phyloP scores from a whole-genome alignment of 1,284 basidiomycete genomes.

The Cutaneotrichosporon sp. region DNA sequence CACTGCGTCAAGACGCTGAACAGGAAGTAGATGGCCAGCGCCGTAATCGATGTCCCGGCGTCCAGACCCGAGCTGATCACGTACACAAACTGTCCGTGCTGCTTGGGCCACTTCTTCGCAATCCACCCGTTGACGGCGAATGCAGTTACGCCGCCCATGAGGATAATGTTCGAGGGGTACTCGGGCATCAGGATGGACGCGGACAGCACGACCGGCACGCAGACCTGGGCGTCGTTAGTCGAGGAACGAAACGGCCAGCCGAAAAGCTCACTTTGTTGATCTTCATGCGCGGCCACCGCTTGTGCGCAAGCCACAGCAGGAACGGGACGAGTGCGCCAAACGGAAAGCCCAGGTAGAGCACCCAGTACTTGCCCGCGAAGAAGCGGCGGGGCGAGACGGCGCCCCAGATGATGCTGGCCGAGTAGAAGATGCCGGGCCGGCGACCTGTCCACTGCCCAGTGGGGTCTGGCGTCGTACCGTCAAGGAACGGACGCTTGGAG shows the following conservation, averaged over 20 bases:
- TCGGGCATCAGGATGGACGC: conserved; percentile 55
- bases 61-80: conserved; percentile 56
- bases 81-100: conserved; percentile 47
- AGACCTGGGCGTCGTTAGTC: conserved; percentile 41
- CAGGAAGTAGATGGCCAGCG: conserved; percentile 55
- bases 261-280: conserved; percentile 43
- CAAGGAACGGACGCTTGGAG: conserved; percentile 48
- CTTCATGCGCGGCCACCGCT: conserved; percentile 47
- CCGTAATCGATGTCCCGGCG: conserved; percentile 56
- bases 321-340: conserved; percentile 55
- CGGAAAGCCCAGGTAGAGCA: conserved; percentile 55
- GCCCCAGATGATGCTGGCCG: conserved; percentile 55
- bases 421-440: conserved; percentile 51
- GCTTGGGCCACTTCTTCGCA: conserved; percentile 42
- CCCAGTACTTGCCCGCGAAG: conserved; percentile 56
- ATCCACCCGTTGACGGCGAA: conserved; percentile 52
- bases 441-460: conserved; percentile 55
- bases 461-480: conserved; percentile 54
- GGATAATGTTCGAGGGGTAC: conserved; percentile 58
- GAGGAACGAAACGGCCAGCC: not conserved
- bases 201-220: conserved; percentile 57
- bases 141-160: conserved; percentile 53
- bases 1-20: conserved; percentile 44
- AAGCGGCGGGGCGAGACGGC: conserved; percentile 56
- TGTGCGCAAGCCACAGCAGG: conserved; percentile 54